Base-by-base conservation (phyloP, 2,329 filamentous ascomycete species). In the Ilyonectria destructans region DNA sequence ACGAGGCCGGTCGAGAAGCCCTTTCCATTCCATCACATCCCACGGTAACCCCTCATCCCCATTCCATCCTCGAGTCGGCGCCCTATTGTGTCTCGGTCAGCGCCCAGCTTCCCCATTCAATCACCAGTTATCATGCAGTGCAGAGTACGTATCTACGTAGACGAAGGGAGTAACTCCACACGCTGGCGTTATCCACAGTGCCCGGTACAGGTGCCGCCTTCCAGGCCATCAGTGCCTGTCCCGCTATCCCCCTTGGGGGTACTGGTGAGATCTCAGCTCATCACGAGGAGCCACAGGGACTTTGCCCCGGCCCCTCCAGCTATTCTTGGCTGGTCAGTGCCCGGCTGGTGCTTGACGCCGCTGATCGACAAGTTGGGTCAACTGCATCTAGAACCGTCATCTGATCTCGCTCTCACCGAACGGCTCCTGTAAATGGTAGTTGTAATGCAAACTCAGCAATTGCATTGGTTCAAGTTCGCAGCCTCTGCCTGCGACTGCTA, bases 341-440 rank as follows among this genome's bases (percentile, higher is more conserved):
- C 12, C 55, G 40, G 58, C 46, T 59, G 56, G 55, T 62, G 62
- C 51, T 67, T 65, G 49, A 69, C 64, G 69, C 67, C 65, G 62
- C 56, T 49, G 31, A 66, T 45, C 23, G 49, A 59, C 64, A 51
- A 66, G 65, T 69, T 52, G 59, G 65, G 63, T 51, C 61, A 57
- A 57, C 58, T 57, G 61, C 55, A 63, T 65, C 58, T 64, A 61
- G 58, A 56, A 29, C 37, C 51, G 49, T 67, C 67, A 62, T 69
- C 31, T 69, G 67, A 69, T 56, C 6, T 54, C 35, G 40, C 40
- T 52, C 49, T 56, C 57, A 19, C 57, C 51, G 35, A 31, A 37
- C 21, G 23, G 29, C 40, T 37, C 26, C 51, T 43, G 40, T 43
- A n/a, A 17, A 17, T 43, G 15, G 40, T 43, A n/a, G n/a, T n/a